Evolutionary conservation across 306 rosid species (phyloP).

Genomic region (Vigna radiata): DNA sequence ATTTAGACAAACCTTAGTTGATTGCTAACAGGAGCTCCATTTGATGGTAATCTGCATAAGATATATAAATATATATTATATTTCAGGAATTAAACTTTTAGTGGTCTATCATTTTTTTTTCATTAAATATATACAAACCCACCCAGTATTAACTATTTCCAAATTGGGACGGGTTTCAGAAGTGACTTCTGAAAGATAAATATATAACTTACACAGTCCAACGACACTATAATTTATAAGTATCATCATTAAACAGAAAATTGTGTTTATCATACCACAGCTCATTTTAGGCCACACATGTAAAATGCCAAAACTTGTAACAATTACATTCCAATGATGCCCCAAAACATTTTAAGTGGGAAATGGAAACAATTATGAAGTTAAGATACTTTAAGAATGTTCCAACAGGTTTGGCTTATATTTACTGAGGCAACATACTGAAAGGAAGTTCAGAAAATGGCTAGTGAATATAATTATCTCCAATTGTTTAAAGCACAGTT

Average conservation of each 20-base stretch:
- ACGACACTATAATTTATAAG: conserved; percentile 3
- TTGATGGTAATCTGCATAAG: conserved; percentile 63
- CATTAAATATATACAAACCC: neutral
- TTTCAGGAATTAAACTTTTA: conserved; percentile 34
- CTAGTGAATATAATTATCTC: conserved; percentile 7
- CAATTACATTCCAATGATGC: conserved; percentile 19
- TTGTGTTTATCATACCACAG: conserved; percentile 24
- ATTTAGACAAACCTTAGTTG: conserved; percentile 73
- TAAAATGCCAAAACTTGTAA: conserved; percentile 17
- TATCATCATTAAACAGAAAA: conserved; percentile 17
- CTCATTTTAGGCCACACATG: conserved; percentile 11
- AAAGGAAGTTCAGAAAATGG: conserved; percentile 23
- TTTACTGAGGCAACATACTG: conserved; percentile 20
- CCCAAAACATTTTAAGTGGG: conserved; percentile 16
- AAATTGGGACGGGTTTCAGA: conserved; percentile 8
- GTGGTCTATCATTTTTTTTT: conserved; percentile 35
- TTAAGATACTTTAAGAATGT: conserved; percentile 33
- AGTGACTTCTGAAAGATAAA: neutral
- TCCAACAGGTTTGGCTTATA: conserved; percentile 20
- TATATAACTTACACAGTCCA: neutral
- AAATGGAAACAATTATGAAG: conserved; percentile 1
- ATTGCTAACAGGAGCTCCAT: conserved; percentile 75
- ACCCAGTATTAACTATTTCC: conserved; percentile 11
- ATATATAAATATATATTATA: conserved; percentile 34
- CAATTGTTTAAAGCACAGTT: neutral